phyloP scores from a whole-genome alignment of 306 rosid species.

The Begonia masoniana region DNA sequence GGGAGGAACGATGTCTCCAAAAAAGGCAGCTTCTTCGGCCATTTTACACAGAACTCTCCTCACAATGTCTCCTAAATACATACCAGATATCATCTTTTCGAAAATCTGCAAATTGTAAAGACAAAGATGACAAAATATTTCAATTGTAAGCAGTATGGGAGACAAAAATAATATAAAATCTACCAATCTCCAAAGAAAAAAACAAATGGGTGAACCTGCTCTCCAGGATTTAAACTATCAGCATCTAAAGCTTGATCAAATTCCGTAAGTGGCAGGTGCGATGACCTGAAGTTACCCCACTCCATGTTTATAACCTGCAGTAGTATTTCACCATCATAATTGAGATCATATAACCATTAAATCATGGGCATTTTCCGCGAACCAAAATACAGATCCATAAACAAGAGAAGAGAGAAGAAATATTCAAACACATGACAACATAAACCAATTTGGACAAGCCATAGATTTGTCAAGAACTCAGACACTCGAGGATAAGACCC shows the following conservation, averaged over 20 bases:
- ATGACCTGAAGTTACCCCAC: slow-evolving; percentile 1
- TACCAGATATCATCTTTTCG: not conserved
- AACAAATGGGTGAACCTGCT: not conserved
- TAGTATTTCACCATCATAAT: not conserved
- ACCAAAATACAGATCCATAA: too few species aligned
- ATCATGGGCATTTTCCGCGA: too few species aligned
- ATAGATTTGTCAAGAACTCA: too few species aligned
- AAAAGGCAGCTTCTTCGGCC: not conserved
- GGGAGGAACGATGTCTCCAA: not conserved
- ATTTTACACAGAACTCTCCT: not conserved
- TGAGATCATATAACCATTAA: too few species aligned
- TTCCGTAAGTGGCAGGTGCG: not conserved
- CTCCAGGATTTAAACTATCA: not conserved
- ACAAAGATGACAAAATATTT: too few species aligned
- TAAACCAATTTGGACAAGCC: too few species aligned
- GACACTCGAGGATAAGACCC: too few species aligned
- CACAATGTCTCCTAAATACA: not conserved
- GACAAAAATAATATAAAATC: too few species aligned
- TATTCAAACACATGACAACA: too few species aligned
- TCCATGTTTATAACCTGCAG: not conserved
- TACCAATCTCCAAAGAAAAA: too few species aligned
- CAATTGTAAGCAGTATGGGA: too few species aligned
- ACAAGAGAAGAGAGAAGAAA: too few species aligned
- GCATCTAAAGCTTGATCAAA: not conserved
- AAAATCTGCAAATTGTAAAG: not conserved